phyloP scores from a whole-genome alignment of 2,329 filamentous ascomycete genomes.

The Purpureocillium takamizusanense region DNA sequence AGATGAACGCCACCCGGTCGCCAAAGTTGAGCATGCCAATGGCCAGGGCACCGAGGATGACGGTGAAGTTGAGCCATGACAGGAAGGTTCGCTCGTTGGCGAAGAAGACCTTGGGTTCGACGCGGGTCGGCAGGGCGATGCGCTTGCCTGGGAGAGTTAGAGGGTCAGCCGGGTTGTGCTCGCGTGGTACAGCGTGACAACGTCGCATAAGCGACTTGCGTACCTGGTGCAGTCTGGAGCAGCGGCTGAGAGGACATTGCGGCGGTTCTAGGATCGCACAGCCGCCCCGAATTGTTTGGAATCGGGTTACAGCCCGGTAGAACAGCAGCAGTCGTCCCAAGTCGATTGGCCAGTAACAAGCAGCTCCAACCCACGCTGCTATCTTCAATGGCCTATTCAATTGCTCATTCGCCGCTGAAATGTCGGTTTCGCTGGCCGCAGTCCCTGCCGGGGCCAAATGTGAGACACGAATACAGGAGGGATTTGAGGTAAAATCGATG shows the following conservation, averaged over 20 bases:
- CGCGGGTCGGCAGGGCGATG: slow-evolving; percentile 92
- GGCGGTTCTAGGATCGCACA: slow-evolving; percentile 5
- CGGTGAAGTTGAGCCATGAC: slow-evolving; percentile 99
- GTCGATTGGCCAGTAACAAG: not conserved
- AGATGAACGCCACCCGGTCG: slow-evolving; percentile 88
- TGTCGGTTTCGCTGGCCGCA: too few species aligned
- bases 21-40: slow-evolving; percentile 98
- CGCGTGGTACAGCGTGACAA: not conserved
- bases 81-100: slow-evolving; percentile 99
- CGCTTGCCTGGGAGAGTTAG: slow-evolving; percentile 86
- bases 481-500: not conserved
- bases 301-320: not conserved
- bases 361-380: too few species aligned
- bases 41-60: slow-evolving; percentile 92
- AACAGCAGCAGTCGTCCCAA: not conserved
- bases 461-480: not conserved
- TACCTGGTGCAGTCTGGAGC: slow-evolving; percentile 87
- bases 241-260: slow-evolving; percentile 94
- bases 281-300: not conserved
- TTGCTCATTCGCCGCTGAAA: too few species aligned
- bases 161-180: slow-evolving; percentile 7
- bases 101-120: slow-evolving; percentile 99
- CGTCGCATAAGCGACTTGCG: slow-evolving; percentile 12
- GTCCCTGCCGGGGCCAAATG: not conserved
- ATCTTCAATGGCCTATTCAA: too few species aligned